Evolutionary conservation across 805 yeast species (phyloP).

Genomic region (Scheffersomyces stipitis): DNA sequence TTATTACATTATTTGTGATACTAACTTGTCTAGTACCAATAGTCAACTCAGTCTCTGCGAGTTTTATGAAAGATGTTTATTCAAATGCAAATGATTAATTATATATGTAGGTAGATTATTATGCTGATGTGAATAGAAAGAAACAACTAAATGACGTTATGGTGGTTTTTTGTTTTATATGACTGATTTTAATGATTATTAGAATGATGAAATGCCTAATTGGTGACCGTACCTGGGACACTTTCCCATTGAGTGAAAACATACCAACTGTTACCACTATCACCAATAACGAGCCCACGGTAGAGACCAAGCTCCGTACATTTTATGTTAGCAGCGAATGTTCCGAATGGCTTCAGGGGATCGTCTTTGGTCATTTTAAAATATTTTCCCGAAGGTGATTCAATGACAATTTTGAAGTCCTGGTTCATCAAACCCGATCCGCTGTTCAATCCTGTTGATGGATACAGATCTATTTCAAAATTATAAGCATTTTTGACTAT

Average conservation of each 20-base stretch:
- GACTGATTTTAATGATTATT: no score
- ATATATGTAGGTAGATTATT: no score
- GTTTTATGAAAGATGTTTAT: no score
- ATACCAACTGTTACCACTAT: conserved; percentile 77
- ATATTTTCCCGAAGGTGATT: conserved; percentile 83
- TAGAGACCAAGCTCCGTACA: conserved; percentile 77
- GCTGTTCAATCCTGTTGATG: conserved; percentile 49
- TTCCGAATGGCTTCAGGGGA: conserved; percentile 46
- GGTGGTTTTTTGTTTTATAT: no score
- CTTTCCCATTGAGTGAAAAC: conserved; percentile 92
- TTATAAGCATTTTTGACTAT: conserved; percentile 57
- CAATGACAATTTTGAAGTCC: conserved; percentile 63
- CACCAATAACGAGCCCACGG: conserved; percentile 79
- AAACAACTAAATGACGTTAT: no score
- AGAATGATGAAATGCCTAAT: no score
- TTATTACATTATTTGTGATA: no score
- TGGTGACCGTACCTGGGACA: conserved; percentile 19
- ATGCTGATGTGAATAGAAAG: no score
- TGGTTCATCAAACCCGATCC: conserved; percentile 32
- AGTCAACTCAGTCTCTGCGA: no score
- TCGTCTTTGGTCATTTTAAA: conserved; percentile 56
- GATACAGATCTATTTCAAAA: conserved; percentile 65
- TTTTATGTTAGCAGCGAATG: conserved; percentile 60
- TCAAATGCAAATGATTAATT: no score
- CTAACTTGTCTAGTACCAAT: no score